Evolutionary conservation across 805 yeast species (phyloP), one percentile per base, ranked within the genome.

Genomic region (Priceomyces castillae): DNA sequence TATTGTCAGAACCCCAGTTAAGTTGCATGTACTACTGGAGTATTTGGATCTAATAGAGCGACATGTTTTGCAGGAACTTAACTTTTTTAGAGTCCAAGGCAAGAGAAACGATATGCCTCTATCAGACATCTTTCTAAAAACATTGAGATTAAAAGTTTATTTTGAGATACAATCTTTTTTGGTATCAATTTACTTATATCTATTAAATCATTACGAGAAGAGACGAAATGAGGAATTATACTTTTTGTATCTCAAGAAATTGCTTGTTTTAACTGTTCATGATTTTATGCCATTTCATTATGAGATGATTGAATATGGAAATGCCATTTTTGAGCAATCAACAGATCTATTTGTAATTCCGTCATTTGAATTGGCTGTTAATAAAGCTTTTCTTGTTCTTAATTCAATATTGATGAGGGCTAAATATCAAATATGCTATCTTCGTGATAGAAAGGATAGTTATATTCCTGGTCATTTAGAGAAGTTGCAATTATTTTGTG

Each of bases 191-290:
- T 57, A 44, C 31, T 58, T 55, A 28, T 62, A 59, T 43, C 47
- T 62, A 35, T 60, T 52, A 45, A 51, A 57, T 42, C 52, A 57
- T 41, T 63, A 62, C 37, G 69, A 64, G 45, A 45, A 48, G 14
- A 46, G 46, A 33, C 49, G 51, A 12, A 51, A 60, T 38, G 42
- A 44, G 15, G 56, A 54, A 14, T 44, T 53, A 38, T 56, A 63
- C 0, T 63, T 52, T 49, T 62, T 47, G 42, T 64, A 58, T 39
- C 40, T 62, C 26, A 62, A 59, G 43, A 65, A 64, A 39, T 42
- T 61, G 10, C 14, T 59, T 23, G 43, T 45, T 10, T 44, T 57
- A 6, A 42, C 59, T 0, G 41, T 53, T 2, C 36, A 40, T 26
- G 58, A 53, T n/a, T 43, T 58, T 49, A 47, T 56, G 54, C 62